Evolutionary conservation across 768 basidiomycete species (phyloP), one percentile per base, ranked within the genome.

Genomic region (Russula emetica): DNA sequence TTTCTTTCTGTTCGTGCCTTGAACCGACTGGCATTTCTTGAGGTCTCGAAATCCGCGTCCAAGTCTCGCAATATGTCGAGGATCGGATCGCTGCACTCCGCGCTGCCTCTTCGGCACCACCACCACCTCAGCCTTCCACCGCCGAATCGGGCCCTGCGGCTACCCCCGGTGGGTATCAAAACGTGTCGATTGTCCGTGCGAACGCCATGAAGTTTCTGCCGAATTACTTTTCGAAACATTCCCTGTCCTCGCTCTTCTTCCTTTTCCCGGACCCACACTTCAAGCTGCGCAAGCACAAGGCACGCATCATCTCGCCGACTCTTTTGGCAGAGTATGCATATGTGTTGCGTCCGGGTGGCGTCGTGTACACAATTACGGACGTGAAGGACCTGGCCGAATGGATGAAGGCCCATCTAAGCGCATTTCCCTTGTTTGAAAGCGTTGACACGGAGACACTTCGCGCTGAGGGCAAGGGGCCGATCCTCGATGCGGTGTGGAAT

Each of bases 231-330:
- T 72, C 81, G 26, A 94, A 95, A 72, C 87, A 87, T 62, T 96
- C 96, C 67, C 80, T 99, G 42, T 87, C 90, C 22, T 87, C 96
- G 54, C 80, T 99, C 55, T 99, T 99, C 78, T 98, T 99, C 79
- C 83, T 98, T 63, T 99, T 98, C 76, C 97, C 97, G 47, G 97
- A 99, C 75, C 97, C 97, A 0, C 97, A 98, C 74, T 99, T 99
- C 83, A 98, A 99, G 75, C 82, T 84, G 10, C 87, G 95, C 70
- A 99, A 99, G 75, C 96, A 98, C 80, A 99, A 99, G 78, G 96
- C 96, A 2, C 88, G 97, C 72, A 98, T 98, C 73, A 95, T 98
- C 72, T 97, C 95, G 58, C 91, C 94, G 7, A 95, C 96, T n/a
- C 82, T 99, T 34, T 83, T 98, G 22, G 94, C 97, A 28, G 97